Evolutionary conservation across 2,329 filamentous ascomycete genomes (phyloP).

Genomic region (Phialophora tarda): DNA sequence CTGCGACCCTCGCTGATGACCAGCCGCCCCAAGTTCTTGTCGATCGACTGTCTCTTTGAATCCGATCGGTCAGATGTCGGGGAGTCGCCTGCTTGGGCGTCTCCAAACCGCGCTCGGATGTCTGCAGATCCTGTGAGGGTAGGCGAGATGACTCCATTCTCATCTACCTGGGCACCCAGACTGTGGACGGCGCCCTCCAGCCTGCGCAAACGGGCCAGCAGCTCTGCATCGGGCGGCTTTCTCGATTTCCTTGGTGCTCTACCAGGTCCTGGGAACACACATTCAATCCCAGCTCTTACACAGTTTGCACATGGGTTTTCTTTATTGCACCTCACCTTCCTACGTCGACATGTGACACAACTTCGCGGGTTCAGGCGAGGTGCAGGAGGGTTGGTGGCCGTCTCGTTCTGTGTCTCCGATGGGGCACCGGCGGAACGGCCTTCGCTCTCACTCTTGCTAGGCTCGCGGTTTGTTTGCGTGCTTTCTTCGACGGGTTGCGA

Average conservation of each 20-base stretch:
- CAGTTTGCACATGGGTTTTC: conserved; percentile 56
- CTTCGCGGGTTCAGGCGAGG: conserved; percentile 48
- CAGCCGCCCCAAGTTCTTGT: conserved; percentile 61
- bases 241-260: conserved; percentile 64
- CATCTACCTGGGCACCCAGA: conserved; percentile 56
- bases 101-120: conserved; percentile 30
- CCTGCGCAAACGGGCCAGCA: conserved; percentile 62
- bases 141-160: conserved; percentile 38
- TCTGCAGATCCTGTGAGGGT: conserved; percentile 25
- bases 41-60: conserved; percentile 39
- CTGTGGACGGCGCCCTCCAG: conserved; percentile 67
- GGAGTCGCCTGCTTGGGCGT: conserved; percentile 19
- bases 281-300: conserved; percentile 60
- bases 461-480: conserved; percentile 8
- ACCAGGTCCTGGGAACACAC: conserved; percentile 66
- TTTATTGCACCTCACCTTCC: conserved; percentile 58
- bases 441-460: conserved; percentile 1
- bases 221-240: conserved; percentile 64
- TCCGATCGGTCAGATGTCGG: conserved; percentile 27
- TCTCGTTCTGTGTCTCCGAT: not conserved
- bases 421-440: not conserved
- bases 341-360: conserved; percentile 54
- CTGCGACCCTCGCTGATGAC: conserved; percentile 65
- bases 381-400: conserved; percentile 15
- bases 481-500: conserved; percentile 8